Base-by-base conservation (phyloP, 768 basidiomycete species). In the Naganishia friedmannii region DNA sequence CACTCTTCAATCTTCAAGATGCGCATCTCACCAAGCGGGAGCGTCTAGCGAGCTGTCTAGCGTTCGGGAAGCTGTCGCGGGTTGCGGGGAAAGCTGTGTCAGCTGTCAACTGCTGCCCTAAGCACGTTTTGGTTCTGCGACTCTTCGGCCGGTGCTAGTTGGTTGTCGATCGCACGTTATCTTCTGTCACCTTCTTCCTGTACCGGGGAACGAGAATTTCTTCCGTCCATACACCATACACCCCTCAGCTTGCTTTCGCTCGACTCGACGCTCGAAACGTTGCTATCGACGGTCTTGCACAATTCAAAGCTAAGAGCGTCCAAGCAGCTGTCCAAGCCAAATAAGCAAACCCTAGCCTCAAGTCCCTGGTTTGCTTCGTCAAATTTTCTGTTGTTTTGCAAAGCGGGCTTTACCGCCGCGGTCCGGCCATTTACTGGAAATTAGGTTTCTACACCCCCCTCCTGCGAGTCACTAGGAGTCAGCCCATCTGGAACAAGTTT, bases 351-450 rank as follows among this genome's bases (percentile, higher is more conserved):
- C 17, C 45, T 17, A 7, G 15, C 12, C 45, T 46, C 45, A 46
- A 8, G 7, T 21, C 1, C n/a, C 3, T 2, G 21, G n/a, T 26
- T 51, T 7, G 21, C 3, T 51, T 26, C 3, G 6, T 21, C 48
- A 4, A 51, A 21, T 51, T 21, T 12, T 3, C 12, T 51, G 48
- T 51, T 51, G n/a, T 51, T 26, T 51, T 12, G 19, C n/a, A 4
- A n/a, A 21, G 3, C 3, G n/a, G 21, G 21, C n/a, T 23, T 51
- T n/a, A 12, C 48, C 48, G 48, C 60, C 60, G 60, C 60, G 39
- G 23, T 63, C 60, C 60, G 60, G 60, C 9, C 39, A 63, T 23
- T n/a, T 29, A 45, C 42, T 42, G 60, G 60, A 63, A 63, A 63
- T 29, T 45, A 45, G 37, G 23, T 26, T 42, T 42, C 42, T 45